Evolutionary conservation across 495 filamentous ascomycete genomes (phyloP).

Genomic region (Penicillium roqueforti): DNA sequence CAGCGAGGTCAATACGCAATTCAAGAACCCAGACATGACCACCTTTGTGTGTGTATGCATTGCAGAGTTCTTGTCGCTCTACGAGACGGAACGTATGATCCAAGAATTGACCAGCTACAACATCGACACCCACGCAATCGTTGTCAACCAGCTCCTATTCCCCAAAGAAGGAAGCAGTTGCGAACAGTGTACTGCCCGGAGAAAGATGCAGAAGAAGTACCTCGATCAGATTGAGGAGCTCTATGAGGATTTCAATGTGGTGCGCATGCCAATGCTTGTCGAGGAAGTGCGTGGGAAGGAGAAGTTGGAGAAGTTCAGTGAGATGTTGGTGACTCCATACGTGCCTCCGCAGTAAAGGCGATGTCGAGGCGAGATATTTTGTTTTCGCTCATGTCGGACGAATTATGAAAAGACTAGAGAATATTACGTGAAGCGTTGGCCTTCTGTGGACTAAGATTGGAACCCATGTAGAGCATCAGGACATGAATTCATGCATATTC

Average conservation of each 20-base stretch:
- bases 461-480: not conserved
- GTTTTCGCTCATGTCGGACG: constrained; percentile 26
- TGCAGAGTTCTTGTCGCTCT: constrained; percentile 92
- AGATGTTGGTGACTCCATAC: constrained; percentile 9
- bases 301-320: constrained; percentile 70
- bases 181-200: constrained; percentile 89
- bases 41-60: constrained; percentile 99
- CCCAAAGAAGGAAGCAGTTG: constrained; percentile 81
- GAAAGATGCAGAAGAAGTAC: constrained; percentile 99
- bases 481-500: not conserved
- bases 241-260: constrained; percentile 98
- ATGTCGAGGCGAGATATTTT: constrained; percentile 16
- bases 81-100: constrained; percentile 99
- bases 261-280: constrained; percentile 91
- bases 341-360: constrained; percentile 4
- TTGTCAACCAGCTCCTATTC: constrained; percentile 97
- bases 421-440: constrained; percentile 34
- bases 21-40: constrained; percentile 93
- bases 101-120: constrained; percentile 90
- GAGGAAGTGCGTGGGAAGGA: constrained; percentile 96
- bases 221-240: constrained; percentile 97
- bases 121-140: constrained; percentile 96
- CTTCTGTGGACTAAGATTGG: not conserved
- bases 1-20: constrained; percentile 92
- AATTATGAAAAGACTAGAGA: constrained; percentile 49